Evolutionary conservation across 257 asterid genomes (phyloP).

Genomic region (Eustoma russellianum): DNA sequence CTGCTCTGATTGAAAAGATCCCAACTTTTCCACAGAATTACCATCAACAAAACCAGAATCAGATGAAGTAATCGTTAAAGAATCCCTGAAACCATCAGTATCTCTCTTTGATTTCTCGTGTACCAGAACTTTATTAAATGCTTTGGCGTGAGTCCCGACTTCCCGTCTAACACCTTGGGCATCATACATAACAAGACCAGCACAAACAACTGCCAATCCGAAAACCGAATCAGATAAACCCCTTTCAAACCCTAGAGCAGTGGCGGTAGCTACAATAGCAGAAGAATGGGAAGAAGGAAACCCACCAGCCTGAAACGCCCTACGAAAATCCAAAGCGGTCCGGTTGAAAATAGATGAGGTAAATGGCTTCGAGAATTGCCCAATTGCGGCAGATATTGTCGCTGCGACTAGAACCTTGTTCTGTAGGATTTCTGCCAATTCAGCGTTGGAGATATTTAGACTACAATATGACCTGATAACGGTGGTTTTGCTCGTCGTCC

Average conservation of each 20-base stretch:
- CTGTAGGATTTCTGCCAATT: conserved; percentile 13
- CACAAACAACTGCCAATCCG: conserved; percentile 80
- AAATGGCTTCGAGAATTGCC: conserved; percentile 73
- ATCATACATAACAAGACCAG: conserved; percentile 77
- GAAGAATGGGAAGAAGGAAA: conserved; percentile 95
- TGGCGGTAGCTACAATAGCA: conserved; percentile 79
- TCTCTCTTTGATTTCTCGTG: conserved; percentile 20
- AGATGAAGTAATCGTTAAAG: conserved; percentile 26
- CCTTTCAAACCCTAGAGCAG: conserved; percentile 76
- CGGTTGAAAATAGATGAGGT: conserved; percentile 50
- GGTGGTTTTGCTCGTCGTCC: not conserved
- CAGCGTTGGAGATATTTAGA: not conserved
- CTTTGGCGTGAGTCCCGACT: conserved; percentile 83
- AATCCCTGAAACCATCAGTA: conserved; percentile 18
- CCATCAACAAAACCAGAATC: conserved; percentile 22
- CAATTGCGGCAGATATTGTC: conserved; percentile 61
- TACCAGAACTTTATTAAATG: conserved; percentile 41
- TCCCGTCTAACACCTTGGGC: conserved; percentile 98
- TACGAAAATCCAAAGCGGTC: conserved; percentile 41
- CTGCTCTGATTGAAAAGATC: conserved; percentile 15
- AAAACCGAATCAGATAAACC: conserved; percentile 77
- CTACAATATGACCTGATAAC: not conserved
- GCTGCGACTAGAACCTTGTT: conserved; percentile 57
- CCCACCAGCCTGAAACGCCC: conserved; percentile 62
- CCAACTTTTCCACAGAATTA: conserved; percentile 19